Base-by-base conservation (phyloP, 768 basidiomycete species). In the Calocybe gangraenosa region DNA sequence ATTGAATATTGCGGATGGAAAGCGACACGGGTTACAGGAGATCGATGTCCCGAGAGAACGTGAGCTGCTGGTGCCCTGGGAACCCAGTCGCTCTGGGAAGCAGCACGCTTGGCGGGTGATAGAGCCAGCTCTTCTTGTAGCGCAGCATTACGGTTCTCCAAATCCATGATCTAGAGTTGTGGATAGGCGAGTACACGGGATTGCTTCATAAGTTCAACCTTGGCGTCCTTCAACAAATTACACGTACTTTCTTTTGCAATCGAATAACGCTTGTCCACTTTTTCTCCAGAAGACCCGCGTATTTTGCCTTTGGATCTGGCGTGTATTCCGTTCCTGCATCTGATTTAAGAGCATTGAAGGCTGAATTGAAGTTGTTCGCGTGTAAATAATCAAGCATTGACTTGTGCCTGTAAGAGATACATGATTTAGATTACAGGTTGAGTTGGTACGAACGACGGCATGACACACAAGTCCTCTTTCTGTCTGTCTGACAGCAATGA, bases 191-290 rank as follows among this genome's bases (percentile, higher is more conserved):
- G 25, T 23, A 10, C 9, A 30, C 40, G 8, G 15, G 20, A 36
- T 30, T 28, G 8, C 28, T 23, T 22, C 10, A 11, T 39, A 6
- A 46, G 30, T 48, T 50, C 40, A 37, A 2, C 10, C 11, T 40
- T 28, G 25, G 25, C 25, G 25, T 5, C 11, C 25, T 28, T 11
- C 25, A 28, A 11, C 11, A 28, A 11, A 28, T 28, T 28, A 22
- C 54, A 51, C 48, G 43, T 49, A 86, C 92, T 82, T 94, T 95
- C 76, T 94, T 91, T 71, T 97, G 94, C 62, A 97, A 66, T 53
- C 94, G 78, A 47, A 97, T 94, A 25, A 96, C 92, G 59, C 87
- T 90, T 39, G 91, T 95, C 94, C 94, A 97, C 66, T 97, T 97
- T 83, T 95, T 95, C 72, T 92, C 94, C 49, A 97, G 68, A 46